phyloP scores from a whole-genome alignment of 2,329 filamentous ascomycete genomes.

The Helicocarpus griseus region DNA sequence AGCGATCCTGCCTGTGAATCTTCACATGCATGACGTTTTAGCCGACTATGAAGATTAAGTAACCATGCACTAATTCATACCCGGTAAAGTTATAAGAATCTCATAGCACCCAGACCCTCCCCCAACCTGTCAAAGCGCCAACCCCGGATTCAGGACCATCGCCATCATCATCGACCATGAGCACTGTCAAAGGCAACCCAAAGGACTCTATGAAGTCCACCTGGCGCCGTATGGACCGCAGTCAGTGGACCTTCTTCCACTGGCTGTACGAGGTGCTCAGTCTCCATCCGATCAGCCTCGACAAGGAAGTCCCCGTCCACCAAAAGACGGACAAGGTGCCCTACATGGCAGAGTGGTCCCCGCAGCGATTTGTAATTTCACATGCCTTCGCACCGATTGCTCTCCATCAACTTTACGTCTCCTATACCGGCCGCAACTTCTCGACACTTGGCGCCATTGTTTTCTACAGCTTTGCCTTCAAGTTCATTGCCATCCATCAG shows the following conservation, averaged over 20 bases:
- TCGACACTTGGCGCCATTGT: conserved; percentile 22
- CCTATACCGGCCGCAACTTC: conserved; percentile 23
- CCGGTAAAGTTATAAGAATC: too few relatives aligned
- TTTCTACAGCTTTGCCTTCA: conserved; percentile 33
- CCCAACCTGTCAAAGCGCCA: too few relatives aligned
- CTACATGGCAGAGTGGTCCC: conserved; percentile 26
- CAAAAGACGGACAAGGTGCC: conserved; percentile 35
- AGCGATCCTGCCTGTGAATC: too few relatives aligned
- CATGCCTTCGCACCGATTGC: conserved; percentile 30
- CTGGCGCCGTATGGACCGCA: conserved; percentile 22
- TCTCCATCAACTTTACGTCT: conserved; percentile 29
- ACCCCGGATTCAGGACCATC: too few relatives aligned
- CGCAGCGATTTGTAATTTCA: conserved; percentile 32
- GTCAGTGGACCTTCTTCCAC: conserved; percentile 24
- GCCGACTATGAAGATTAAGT: too few relatives aligned
- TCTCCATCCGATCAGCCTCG: conserved; percentile 19
- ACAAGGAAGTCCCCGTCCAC: conserved; percentile 29
- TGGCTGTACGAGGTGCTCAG: conserved; percentile 24
- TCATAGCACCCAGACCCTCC: too few relatives aligned
- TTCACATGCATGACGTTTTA: too few relatives aligned
- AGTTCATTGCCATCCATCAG: conserved; percentile 32
- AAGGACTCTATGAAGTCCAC: conserved; percentile 36
- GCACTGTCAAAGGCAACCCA: too few relatives aligned
- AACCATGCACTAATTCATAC: too few relatives aligned
- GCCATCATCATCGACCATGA: too few relatives aligned